Evolutionary conservation across 169 alveolate species (phyloP).

Genomic region (Babesia ovata): DNA sequence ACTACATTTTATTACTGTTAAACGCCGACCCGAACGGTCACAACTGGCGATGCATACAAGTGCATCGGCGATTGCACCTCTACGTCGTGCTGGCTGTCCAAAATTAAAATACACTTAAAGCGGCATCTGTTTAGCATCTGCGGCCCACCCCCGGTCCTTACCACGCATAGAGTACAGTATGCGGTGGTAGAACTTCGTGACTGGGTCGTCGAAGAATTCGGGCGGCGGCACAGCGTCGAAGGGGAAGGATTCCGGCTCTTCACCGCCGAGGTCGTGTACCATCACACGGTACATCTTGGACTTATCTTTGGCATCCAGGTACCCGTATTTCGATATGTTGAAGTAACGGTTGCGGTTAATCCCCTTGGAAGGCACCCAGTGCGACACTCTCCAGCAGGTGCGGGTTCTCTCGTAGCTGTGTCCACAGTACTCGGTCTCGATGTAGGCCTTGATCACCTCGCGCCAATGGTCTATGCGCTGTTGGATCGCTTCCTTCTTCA

Average conservation of each 20-base stretch:
- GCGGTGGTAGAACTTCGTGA: slow-evolving; percentile 45
- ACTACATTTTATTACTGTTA: background rate
- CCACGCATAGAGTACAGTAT: slow-evolving; percentile 47
- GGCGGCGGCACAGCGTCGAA: slow-evolving; percentile 25
- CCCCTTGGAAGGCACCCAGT: slow-evolving; percentile 67
- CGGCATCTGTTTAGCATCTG: background rate
- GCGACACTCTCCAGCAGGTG: slow-evolving; percentile 70
- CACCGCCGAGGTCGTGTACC: slow-evolving; percentile 60
- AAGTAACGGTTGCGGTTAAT: slow-evolving; percentile 67
- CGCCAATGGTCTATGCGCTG: slow-evolving; percentile 37
- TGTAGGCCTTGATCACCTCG: slow-evolving; percentile 42
- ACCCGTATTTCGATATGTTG: slow-evolving; percentile 69
- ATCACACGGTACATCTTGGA: slow-evolving; percentile 37
- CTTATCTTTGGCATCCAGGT: slow-evolving; percentile 61
- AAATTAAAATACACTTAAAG: background rate
- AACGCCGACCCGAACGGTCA: background rate
- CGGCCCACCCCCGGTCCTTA: background rate
- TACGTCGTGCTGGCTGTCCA: background rate
- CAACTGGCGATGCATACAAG: slow-evolving; percentile 22
- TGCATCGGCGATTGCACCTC: slow-evolving; percentile 11
- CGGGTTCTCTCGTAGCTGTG: slow-evolving; percentile 56
- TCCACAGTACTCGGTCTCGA: slow-evolving; percentile 51
- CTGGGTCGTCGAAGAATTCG: slow-evolving; percentile 49
- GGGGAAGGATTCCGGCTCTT: slow-evolving; percentile 48
- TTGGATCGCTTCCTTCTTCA: slow-evolving; percentile 23